These are phyloP conservation scores for Psidium friedrichsthalianum DNA, from an alignment of 345 rosid genomes.

Conservation along the genomic window DNA sequence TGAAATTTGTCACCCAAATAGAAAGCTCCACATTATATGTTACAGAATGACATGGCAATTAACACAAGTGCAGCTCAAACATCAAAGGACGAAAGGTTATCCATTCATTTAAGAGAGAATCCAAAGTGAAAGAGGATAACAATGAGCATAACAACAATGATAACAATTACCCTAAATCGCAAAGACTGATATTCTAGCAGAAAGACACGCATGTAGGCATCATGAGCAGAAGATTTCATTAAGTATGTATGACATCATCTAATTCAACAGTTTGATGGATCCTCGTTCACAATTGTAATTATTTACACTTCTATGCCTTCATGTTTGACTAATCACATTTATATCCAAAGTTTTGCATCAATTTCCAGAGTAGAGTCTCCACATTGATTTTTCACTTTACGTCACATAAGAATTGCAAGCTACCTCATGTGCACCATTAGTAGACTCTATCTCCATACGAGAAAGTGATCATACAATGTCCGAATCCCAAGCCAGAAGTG, in stretches of 20 bases:
- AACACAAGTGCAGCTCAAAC: not conserved
- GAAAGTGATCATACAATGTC: not conserved
- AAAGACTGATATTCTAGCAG: not conserved
- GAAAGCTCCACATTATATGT: not conserved
- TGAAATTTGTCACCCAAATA: constrained; percentile 9
- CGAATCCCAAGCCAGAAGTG: not conserved
- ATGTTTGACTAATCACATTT: not conserved
- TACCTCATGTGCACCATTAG: not conserved
- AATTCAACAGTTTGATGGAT: not conserved
- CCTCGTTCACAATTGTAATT: not conserved
- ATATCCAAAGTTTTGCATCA: not conserved
- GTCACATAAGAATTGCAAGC: not conserved
- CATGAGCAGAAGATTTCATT: not conserved
- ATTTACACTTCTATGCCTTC: not conserved
- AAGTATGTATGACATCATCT: not conserved
- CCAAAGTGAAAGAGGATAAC: not conserved
- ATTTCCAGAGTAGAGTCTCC: not conserved
- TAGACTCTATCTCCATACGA: not conserved
- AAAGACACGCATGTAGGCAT: not conserved
- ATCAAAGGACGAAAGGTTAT: not conserved
- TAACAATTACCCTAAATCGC: not conserved
- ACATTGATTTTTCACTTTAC: not conserved
- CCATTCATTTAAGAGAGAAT: not conserved
- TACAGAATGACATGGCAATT: not conserved
- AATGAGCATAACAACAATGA: not conserved